Evolutionary conservation across 768 basidiomycete genomes (phyloP), one percentile per base, ranked within the genome.

Genomic region (Hortiboletus flavorubellus): DNA sequence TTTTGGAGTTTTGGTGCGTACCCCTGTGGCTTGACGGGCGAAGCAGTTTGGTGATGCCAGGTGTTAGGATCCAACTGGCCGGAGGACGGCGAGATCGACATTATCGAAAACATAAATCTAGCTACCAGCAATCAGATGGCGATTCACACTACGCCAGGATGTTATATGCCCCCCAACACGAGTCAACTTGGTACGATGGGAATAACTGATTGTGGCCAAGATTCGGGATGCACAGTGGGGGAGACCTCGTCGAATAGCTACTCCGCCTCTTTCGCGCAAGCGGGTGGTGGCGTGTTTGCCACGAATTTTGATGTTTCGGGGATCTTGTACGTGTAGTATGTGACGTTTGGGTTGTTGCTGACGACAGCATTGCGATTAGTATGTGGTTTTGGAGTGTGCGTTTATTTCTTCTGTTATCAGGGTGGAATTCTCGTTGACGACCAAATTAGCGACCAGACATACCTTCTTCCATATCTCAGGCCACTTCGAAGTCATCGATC

Each of bases 221-320:
- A 60, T 7, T 48, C 68, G 7, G 72, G 71, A 34, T 72, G 72
- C 30, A 71, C 67, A 33, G 62, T 67, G 21, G 61, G 29, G 9
- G 72, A 72, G 58, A 65, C 59, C 2, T 68, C 67, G 18, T 65
- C 55, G 15, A 72, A 72, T 29, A 73, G 68, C 37, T 73, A 55
- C 51, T 42, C 40, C 3, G 34, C 46, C 6, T 54, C 59, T 21
- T 72, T 72, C 40, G 55, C 64, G 0, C 8, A 30, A 3, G 63
- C 62, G 31, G 82, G 83, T n/a, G 84, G 84, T 7, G 84, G 84
- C 5, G 82, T 85, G 1, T 92, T 76, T 69, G 87, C 87, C 3
- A 78, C 85, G 4, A 86, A 88, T 61, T 84, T 88, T 57, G 87
- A 87, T 47, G 73, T 76, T 7, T 66, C 77, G 1, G 86, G 81